Base-by-base conservation (phyloP, 345 rosid species). In the Luvunga scandens region DNA sequence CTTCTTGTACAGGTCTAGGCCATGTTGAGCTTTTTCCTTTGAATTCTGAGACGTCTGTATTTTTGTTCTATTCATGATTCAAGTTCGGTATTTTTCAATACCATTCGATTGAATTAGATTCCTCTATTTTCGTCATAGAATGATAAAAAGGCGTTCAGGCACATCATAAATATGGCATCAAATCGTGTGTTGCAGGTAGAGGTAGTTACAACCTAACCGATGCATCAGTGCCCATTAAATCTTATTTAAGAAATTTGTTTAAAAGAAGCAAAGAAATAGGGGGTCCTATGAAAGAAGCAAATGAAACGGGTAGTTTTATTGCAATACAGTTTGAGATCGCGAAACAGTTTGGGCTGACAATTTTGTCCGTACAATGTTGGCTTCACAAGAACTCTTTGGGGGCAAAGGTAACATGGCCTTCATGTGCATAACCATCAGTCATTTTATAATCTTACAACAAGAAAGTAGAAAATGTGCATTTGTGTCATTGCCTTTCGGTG, bases 351-450 rank as follows among this genome's bases (percentile, higher is more conserved):
- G 72, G 50, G 2, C 65, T 76, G 65, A 33, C 78, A 66, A 13
- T 25, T 4, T 66, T 33, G 78, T 76, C 64, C 63, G 36, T 63
- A 36, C 33, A 10, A n/a, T 45, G 22, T 55, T 66, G 79, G 19
- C 73, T 66, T 72, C 8, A 53, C n/a, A 62, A 21, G 22, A n/a
- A 53, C 8, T 33, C 8, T 39, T 63, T 30, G 24, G 69, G 42
- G 62, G 75, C 68, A 69, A 16, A 79, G 42, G 81, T 63, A 79
- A 79, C 85, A 69, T 83, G 85, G 81, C 42, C 30, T 69, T 70
- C 77, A 34, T 72, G 70, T 78, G 77, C 71, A 13, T 45, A 12
- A 2, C n/a, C 14, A 22, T n/a, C 1, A 10, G 28, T 70, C 68
- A 67, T 59, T 81, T 78, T 71, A 63, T 60, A 42, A 62, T 78